Evolutionary conservation across 1,284 basidiomycete species (phyloP).

Genomic region (Ustilago esculenta): DNA sequence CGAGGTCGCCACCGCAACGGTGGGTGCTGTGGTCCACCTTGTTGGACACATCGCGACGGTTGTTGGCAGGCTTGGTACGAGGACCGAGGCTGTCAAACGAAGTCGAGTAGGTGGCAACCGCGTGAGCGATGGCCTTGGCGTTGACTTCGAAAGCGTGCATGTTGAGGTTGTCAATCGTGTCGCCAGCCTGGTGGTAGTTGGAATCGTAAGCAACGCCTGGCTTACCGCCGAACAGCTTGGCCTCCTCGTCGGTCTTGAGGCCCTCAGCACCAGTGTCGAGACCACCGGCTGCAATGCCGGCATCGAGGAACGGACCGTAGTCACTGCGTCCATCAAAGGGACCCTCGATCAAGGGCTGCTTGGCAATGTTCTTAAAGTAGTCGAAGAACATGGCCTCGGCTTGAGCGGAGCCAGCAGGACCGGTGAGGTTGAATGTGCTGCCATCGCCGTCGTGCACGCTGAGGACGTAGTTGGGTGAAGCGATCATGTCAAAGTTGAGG

Average conservation of each 20-base stretch:
- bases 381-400: slow-evolving; percentile 25
- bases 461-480: slow-evolving; percentile 40
- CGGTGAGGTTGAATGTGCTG: slow-evolving; percentile 24
- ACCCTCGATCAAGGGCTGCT: slow-evolving; percentile 28
- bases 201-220: slow-evolving; percentile 28
- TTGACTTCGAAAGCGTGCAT: slow-evolving; percentile 40
- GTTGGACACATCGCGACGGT: too few relatives aligned
- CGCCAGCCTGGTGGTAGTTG: slow-evolving; percentile 40
- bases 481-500: slow-evolving; percentile 48
- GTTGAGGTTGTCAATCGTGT: slow-evolving; percentile 30
- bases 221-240: slow-evolving; percentile 27
- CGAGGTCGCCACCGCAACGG: too few relatives aligned
- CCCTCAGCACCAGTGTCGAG: slow-evolving; percentile 44
- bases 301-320: slow-evolving; percentile 44
- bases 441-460: slow-evolving; percentile 38
- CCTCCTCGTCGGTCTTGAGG: slow-evolving; percentile 39
- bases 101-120: slow-evolving; percentile 34
- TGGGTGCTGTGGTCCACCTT: too few relatives aligned
- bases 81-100: slow-evolving; percentile 27
- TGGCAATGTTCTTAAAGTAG: slow-evolving; percentile 35
- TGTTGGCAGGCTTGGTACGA: too few relatives aligned
- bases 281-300: slow-evolving; percentile 34
- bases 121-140: slow-evolving; percentile 39
- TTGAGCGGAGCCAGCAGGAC: slow-evolving; percentile 33
- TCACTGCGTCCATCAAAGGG: slow-evolving; percentile 29